Percentiles rank a stretch among this genome's conserved stretches.
phyloP scores from a whole-genome alignment of 495 filamentous ascomycete species.

The Pyrenula massariospora region DNA sequence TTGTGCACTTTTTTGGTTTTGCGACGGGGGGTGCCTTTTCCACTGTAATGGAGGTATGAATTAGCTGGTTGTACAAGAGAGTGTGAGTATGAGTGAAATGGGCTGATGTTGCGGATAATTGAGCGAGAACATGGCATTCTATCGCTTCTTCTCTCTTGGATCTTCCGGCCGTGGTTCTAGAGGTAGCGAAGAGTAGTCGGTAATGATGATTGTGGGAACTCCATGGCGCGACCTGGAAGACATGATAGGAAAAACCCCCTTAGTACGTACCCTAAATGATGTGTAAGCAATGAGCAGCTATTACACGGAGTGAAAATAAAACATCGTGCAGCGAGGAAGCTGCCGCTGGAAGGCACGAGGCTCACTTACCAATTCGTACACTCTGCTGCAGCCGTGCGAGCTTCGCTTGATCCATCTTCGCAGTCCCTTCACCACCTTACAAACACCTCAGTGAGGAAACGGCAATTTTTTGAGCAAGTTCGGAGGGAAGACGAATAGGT shows the following conservation, averaged over 20 bases:
- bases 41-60: conserved; percentile 37
- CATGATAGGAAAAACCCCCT: too few relatives aligned
- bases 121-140: not conserved
- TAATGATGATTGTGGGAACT: not conserved
- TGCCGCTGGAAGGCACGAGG: not conserved
- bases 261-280: not conserved
- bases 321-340: not conserved
- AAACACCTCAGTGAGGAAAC: not conserved
- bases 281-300: conserved; percentile 4
- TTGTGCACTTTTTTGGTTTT: conserved; percentile 97
- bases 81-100: not conserved
- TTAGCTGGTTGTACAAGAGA: not conserved
- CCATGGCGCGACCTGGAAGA: not conserved
- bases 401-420: conserved; percentile 47
- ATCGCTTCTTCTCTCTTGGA: not conserved
- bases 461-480: too few relatives aligned
- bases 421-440: conserved; percentile 8
- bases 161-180: not conserved
- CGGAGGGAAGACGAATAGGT: too few relatives aligned
- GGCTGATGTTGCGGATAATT: not conserved
- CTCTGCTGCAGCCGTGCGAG: conserved; percentile 43
- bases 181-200: not conserved
- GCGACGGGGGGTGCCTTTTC: conserved; percentile 95
- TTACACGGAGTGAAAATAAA: not conserved
- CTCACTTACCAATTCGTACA: conserved; percentile 41